Evolutionary conservation across 306 rosid species (phyloP), one percentile per base, ranked within the genome.

Genomic region (Canavalia ensiformis): DNA sequence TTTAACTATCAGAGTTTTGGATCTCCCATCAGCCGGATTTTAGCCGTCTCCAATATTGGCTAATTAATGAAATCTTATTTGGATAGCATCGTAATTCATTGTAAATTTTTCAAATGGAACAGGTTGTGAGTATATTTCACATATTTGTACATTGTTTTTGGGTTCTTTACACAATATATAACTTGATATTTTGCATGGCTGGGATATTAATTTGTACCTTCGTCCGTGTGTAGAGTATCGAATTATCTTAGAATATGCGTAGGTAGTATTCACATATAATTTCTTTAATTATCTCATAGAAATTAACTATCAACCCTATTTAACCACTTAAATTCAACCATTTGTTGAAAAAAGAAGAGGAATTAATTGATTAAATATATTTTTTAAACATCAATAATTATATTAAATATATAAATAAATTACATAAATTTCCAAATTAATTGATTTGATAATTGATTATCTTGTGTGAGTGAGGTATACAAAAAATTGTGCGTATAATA

Each of bases 401-500:
- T 67, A 44, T 18, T 42, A 41, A n/a, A 42, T 25, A 66, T 18
- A 8, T 3, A 34, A 18, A 3, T 42, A 8, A 42, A n/a, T 65
- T 2, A 8, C 41, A 33, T 3, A 3, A 29, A 10, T 59, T 59
- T 37, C 18, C n/a, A 8, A 31, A 59, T 58, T 56, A 56, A 28
- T 29, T 7, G 49, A 37, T 66, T 64, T n/a, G 49, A 64, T 72
- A 60, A 54, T 3, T 55, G 50, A 37, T 72, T 58, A 3, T 72
- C 35, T 37, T 37, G 11, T 29, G 25, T 6, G 10, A 6, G 46
- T 5, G 39, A 12, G 44, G 47, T 69, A 47, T 7, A 66, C 33
- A 7, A 42, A 59, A 66, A 41, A 7, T 2, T 30, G 47, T 35
- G 6, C 28, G 25, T 12, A 25, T 4, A 63, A 63, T 28, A 11